Conservation (phyloP, 1,139 yeast species). For the Yamadazyma triangularis region DNA sequence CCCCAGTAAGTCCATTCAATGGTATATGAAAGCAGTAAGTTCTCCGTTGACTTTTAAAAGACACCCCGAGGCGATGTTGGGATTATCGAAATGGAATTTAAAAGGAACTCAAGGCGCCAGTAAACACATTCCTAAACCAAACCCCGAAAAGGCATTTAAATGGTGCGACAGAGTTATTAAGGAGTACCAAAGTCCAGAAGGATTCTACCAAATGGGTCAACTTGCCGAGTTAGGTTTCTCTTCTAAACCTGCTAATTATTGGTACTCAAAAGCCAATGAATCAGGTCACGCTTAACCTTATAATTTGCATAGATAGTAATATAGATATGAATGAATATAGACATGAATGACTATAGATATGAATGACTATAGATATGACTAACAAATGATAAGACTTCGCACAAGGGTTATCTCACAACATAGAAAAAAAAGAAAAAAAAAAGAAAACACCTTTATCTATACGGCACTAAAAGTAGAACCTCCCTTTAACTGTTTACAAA, state of each 20-base stretch:
- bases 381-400: too few relatives aligned
- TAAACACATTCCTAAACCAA: constrained; percentile 53
- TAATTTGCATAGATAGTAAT: constrained; percentile 5
- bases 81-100: constrained; percentile 88
- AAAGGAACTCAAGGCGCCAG: constrained; percentile 66
- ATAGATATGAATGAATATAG: too few relatives aligned
- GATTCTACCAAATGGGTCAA: constrained; percentile 80
- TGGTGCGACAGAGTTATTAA: constrained; percentile 91
- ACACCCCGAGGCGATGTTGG: constrained; percentile 85
- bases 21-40: constrained; percentile 81
- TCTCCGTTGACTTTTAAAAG: constrained; percentile 50
- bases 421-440: too few relatives aligned
- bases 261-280: constrained; percentile 22
- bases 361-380: too few relatives aligned
- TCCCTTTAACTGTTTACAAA: too few relatives aligned
- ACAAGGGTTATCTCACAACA: background rate
- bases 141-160: constrained; percentile 72
- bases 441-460: background rate
- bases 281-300: constrained; percentile 19
- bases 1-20: constrained; percentile 74
- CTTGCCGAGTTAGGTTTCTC: constrained; percentile 81
- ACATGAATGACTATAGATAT: too few relatives aligned
- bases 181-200: constrained; percentile 67
- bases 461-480: background rate
- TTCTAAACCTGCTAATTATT: constrained; percentile 27